Percentiles rank a stretch among this genome's conserved stretches.
phyloP scores from a whole-genome alignment of 331 rosid genomes.

The Erythrophleum ivorense region DNA sequence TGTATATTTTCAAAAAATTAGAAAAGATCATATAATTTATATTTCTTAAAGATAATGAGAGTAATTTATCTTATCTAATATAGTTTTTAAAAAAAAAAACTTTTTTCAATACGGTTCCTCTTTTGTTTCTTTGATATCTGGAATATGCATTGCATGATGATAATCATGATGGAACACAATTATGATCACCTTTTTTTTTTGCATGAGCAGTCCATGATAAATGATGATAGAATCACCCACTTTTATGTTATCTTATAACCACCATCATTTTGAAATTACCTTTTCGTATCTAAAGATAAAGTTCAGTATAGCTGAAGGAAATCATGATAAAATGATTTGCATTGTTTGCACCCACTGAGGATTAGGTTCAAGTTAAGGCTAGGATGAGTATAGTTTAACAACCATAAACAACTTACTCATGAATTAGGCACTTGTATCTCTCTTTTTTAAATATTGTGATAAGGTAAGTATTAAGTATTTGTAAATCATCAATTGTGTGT shows the following conservation, averaged over 20 bases:
- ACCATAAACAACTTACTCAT: too few relatives aligned
- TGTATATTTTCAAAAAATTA: not conserved
- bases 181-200: conserved; percentile 16
- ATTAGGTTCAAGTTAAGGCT: not conserved
- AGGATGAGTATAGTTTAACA: too few relatives aligned
- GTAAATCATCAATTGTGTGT: too few relatives aligned
- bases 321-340: not conserved
- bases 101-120: not conserved
- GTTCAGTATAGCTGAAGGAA: not conserved
- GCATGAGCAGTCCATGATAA: not conserved
- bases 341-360: not conserved
- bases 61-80: not conserved
- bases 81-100: too few relatives aligned
- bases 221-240: not conserved
- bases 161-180: not conserved
- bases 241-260: not conserved
- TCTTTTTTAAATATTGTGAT: too few relatives aligned
- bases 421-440: too few relatives aligned
- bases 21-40: not conserved
- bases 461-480: too few relatives aligned
- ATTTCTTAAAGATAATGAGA: not conserved
- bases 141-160: not conserved
- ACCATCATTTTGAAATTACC: not conserved
- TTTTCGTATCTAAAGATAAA: not conserved
- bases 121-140: not conserved